Evolutionary conservation across 2,329 filamentous ascomycete genomes (phyloP).

Genomic region (Neonectria punicea): DNA sequence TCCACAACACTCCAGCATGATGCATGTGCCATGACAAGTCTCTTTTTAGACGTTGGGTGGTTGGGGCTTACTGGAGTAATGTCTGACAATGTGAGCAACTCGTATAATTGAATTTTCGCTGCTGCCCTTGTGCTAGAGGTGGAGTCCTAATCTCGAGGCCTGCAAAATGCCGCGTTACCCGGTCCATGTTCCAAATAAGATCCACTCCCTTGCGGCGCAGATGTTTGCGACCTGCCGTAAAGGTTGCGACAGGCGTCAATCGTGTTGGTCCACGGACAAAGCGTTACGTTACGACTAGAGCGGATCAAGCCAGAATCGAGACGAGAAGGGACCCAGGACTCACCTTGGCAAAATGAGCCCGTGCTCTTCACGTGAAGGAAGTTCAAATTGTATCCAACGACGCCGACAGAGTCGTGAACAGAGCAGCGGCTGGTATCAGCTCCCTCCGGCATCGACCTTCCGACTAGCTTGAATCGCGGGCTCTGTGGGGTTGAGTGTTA

Average conservation of each 20-base stretch:
- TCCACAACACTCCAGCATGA: no score
- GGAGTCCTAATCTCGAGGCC: slow-evolving; percentile 1
- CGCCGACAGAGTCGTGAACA: not conserved
- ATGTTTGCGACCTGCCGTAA: slow-evolving; percentile 26
- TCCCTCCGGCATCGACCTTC: slow-evolving; percentile 32
- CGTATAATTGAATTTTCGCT: not conserved
- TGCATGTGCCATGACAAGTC: no score
- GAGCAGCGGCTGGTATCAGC: slow-evolving; percentile 6
- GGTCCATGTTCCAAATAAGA: not conserved
- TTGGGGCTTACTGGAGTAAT: no score
- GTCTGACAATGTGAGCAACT: not conserved
- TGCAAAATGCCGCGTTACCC: slow-evolving; percentile 20
- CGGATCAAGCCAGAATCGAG: not conserved
- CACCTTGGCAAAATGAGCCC: not conserved
- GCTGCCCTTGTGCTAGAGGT: not conserved
- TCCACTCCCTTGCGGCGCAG: slow-evolving; percentile 22
- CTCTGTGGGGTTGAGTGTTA: slow-evolving; percentile 13
- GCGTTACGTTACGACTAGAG: not conserved
- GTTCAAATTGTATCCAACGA: not conserved
- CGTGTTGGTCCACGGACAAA: slow-evolving; percentile 14
- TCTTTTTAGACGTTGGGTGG: no score
- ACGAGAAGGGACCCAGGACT: not conserved
- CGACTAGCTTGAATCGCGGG: slow-evolving; percentile 22
- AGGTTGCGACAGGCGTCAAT: slow-evolving; percentile 1
- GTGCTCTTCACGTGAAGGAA: not conserved